Evolutionary conservation across 441 rosid species (phyloP).

Genomic region (Erysimum cheiri): DNA sequence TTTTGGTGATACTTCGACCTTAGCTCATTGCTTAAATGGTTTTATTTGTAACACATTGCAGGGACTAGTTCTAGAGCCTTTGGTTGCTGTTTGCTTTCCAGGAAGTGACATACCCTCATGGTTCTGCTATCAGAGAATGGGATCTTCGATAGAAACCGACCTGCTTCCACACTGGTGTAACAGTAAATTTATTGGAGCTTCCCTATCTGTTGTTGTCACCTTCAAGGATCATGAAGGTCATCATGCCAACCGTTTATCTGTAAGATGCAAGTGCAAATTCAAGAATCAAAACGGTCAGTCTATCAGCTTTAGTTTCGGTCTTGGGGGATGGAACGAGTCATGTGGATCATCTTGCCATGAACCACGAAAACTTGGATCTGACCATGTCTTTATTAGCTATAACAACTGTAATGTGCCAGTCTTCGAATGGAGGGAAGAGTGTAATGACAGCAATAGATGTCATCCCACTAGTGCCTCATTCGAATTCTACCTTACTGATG

Average conservation of each 20-base stretch:
- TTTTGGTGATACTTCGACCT: neutral
- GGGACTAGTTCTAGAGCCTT: slow-evolving; percentile 38
- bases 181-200: slow-evolving; percentile 33
- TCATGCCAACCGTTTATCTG: slow-evolving; percentile 22
- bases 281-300: slow-evolving; percentile 21
- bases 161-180: slow-evolving; percentile 44
- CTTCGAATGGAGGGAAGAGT: slow-evolving; percentile 13
- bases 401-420: slow-evolving; percentile 31
- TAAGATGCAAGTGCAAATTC: slow-evolving; percentile 40
- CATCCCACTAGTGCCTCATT: slow-evolving; percentile 33
- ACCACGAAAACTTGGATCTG: slow-evolving; percentile 35
- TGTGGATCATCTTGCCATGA: slow-evolving; percentile 38
- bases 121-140: slow-evolving; percentile 41
- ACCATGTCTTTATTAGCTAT: slow-evolving; percentile 41
- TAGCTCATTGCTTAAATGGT: neutral
- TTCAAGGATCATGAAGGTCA: slow-evolving; percentile 35
- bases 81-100: slow-evolving; percentile 36
- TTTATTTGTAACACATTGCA: slow-evolving; percentile 4
- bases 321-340: slow-evolving; percentile 40
- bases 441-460: slow-evolving; percentile 5
- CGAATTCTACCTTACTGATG: slow-evolving; percentile 36
- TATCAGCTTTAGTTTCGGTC: slow-evolving; percentile 30
- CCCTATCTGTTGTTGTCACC: slow-evolving; percentile 32
- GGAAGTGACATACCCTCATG: slow-evolving; percentile 39
- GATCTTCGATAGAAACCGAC: slow-evolving; percentile 41